Evolutionary conservation across 495 filamentous ascomycete species (phyloP).

Genomic region (Tuber magnatum): DNA sequence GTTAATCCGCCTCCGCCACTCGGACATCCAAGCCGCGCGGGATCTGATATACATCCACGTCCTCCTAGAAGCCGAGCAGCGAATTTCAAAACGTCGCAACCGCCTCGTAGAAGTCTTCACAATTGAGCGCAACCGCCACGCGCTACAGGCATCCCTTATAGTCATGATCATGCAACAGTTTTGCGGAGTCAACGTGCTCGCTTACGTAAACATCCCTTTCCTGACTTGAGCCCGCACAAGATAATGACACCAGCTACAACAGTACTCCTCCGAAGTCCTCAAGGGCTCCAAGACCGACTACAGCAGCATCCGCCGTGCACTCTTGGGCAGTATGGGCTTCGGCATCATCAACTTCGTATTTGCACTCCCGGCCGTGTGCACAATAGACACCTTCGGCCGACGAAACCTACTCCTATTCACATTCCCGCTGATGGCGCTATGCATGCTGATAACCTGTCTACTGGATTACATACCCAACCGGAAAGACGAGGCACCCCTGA

Average conservation of each 20-base stretch:
- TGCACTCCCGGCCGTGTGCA: constrained; percentile 60
- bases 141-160: constrained; percentile 61
- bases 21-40: constrained; percentile 69
- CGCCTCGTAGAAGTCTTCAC: constrained; percentile 62
- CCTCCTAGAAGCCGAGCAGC: constrained; percentile 59
- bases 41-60: constrained; percentile 74
- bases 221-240: constrained; percentile 44
- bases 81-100: constrained; percentile 49
- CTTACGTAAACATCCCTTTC: constrained; percentile 54
- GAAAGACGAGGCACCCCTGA: background rate
- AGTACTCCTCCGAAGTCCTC: constrained; percentile 55
- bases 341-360: constrained; percentile 62
- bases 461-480: constrained; percentile 50
- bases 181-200: constrained; percentile 53
- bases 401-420: constrained; percentile 59
- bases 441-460: constrained; percentile 53
- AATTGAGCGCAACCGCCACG: constrained; percentile 66
- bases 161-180: constrained; percentile 72
- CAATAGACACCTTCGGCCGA: constrained; percentile 60
- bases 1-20: constrained; percentile 56
- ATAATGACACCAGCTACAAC: constrained; percentile 42
- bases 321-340: constrained; percentile 56
- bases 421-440: constrained; percentile 56
- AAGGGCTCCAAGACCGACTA: constrained; percentile 43
- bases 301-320: constrained; percentile 9